A percentile compares a stretch with the other conserved stretches of the same genome.
These are phyloP conservation scores for Amoebophrya sp. DNA, from an alignment of 169 alveolate species.

Conservation along the genomic window DNA sequence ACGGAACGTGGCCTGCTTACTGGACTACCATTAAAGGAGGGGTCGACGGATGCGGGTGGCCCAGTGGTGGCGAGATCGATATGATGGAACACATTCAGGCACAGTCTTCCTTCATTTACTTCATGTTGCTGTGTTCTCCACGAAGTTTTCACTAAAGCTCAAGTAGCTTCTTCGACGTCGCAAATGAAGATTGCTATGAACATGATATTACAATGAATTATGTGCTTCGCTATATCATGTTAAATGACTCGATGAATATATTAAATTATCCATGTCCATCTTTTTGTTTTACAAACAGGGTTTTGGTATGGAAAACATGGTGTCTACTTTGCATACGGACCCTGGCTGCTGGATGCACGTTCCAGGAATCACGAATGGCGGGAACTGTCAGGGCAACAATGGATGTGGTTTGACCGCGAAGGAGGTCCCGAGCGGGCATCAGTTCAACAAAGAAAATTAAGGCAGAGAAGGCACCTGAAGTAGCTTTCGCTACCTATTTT, in stretches of 20 bases:
- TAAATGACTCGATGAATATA: too few species aligned
- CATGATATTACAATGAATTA: too few species aligned
- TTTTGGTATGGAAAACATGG: not conserved
- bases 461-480: too few species aligned
- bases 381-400: not conserved
- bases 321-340: not conserved
- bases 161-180: too few species aligned
- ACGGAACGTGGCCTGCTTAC: slow-evolving; percentile 14
- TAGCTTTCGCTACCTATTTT: too few species aligned
- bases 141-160: too few species aligned
- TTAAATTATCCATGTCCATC: too few species aligned
- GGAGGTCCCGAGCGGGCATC: not conserved
- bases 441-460: not conserved
- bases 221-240: too few species aligned
- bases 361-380: not conserved
- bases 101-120: too few species aligned
- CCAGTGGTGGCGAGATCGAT: not conserved
- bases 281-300: slow-evolving; percentile 4
- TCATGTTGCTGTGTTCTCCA: too few species aligned
- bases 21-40: not conserved
- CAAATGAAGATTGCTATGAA: too few species aligned
- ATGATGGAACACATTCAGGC: slow-evolving; percentile 2
- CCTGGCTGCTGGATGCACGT: not conserved
- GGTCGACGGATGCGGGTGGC: slow-evolving; percentile 12
- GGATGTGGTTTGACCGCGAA: not conserved